Percentiles rank a stretch among this genome's conserved stretches.
phyloP scores from a whole-genome alignment of 2,329 filamentous ascomycete genomes.

The Sporothrix mexicana region DNA sequence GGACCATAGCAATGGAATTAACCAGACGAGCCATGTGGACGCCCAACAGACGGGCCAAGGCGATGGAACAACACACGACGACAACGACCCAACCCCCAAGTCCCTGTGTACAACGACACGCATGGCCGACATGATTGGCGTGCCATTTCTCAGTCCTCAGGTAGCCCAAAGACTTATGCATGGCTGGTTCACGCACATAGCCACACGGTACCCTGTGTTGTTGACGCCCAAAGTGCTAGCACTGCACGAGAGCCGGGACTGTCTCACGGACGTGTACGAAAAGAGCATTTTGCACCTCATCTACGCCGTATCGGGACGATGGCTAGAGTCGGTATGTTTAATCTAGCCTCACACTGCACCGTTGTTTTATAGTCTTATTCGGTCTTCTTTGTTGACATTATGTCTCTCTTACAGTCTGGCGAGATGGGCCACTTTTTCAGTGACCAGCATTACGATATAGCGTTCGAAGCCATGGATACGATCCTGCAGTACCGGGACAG shows the following conservation, averaged over 20 bases:
- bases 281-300: conserved; percentile 4
- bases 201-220: not conserved
- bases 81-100: not conserved
- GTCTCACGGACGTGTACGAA: not conserved
- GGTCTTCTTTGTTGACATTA: no score
- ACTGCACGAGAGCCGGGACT: not conserved
- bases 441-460: conserved; percentile 3
- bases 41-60: not conserved
- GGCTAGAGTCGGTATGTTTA: not conserved
- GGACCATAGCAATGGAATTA: not conserved
- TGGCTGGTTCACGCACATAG: conserved; percentile 1
- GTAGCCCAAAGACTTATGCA: not conserved
- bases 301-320: not conserved
- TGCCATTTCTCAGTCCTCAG: not conserved
- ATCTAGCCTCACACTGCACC: not conserved
- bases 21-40: not conserved
- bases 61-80: not conserved
- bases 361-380: no score
- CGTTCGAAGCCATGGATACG: not conserved
- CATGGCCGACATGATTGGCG: conserved; percentile 3
- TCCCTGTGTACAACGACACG: not conserved
- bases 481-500: conserved; percentile 4
- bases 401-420: not conserved
- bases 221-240: not conserved
- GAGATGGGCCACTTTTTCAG: not conserved